Evolutionary conservation across 257 asterid species (phyloP).

Genomic region (Gardenia jasminoides): DNA sequence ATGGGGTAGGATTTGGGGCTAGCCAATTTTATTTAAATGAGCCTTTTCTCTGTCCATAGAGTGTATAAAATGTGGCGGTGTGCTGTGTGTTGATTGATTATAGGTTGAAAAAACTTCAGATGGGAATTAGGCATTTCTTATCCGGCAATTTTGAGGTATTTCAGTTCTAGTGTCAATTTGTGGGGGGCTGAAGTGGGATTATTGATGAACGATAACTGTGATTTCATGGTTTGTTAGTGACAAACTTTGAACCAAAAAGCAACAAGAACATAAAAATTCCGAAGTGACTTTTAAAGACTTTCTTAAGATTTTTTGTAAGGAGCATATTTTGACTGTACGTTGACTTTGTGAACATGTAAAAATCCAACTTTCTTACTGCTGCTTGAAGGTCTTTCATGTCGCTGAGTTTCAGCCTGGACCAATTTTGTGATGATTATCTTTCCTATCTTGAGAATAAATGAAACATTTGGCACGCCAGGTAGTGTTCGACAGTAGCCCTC

Average conservation of each 20-base stretch:
- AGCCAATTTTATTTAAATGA: background rate
- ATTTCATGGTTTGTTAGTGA: background rate
- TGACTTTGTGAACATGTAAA: background rate
- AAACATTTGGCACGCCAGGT: background rate
- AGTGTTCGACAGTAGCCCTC: no score
- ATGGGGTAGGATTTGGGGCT: background rate
- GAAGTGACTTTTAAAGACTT: no score
- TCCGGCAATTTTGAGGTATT: background rate
- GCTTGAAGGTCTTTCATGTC: background rate
- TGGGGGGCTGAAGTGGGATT: background rate
- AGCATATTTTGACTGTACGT: background rate
- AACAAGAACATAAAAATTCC: background rate
- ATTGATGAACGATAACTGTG: no score
- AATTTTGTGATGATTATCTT: background rate
- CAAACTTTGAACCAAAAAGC: background rate
- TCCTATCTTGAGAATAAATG: background rate
- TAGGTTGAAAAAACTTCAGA: background rate
- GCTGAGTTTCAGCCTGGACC: background rate
- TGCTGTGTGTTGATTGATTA: background rate
- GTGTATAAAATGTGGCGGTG: background rate
- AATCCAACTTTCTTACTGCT: background rate
- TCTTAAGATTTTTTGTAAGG: background rate
- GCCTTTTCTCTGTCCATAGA: background rate
- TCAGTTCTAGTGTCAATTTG: background rate
- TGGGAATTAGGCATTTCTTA: no score